A percentile compares a stretch with the other conserved stretches of the same genome.
Conservation (phyloP, 2,329 filamentous ascomycete genomes). For the Colletotrichum spinosum region DNA sequence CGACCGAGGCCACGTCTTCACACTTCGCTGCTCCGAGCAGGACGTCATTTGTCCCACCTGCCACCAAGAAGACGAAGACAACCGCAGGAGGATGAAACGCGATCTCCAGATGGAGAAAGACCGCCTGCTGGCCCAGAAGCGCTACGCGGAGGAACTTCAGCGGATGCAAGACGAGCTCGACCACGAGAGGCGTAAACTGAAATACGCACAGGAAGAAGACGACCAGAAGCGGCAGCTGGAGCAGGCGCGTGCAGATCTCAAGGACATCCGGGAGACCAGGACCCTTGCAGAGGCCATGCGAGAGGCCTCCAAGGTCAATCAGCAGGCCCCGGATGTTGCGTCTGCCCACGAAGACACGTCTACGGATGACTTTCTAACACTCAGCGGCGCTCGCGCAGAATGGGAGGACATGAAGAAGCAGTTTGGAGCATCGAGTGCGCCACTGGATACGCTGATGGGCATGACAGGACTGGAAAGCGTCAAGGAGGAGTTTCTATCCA, state of each 20-base stretch:
- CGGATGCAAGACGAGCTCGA: conserved; percentile 66
- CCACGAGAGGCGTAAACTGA: conserved; percentile 55
- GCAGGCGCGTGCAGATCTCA: conserved; percentile 60
- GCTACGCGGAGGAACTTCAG: conserved; percentile 58
- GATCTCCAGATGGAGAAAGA: conserved; percentile 63
- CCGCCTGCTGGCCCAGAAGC: conserved; percentile 55
- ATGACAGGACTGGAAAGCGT: conserved; percentile 80
- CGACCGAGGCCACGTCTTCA: conserved; percentile 60
- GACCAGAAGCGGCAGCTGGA: conserved; percentile 56
- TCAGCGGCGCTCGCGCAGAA: conserved; percentile 56
- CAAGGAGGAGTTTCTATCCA: conserved; percentile 70
- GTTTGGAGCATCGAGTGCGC: conserved; percentile 61
- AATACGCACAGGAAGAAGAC: conserved; percentile 57
- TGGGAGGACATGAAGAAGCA: conserved; percentile 71
- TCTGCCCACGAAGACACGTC: too few relatives aligned
- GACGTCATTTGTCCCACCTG: conserved; percentile 64
- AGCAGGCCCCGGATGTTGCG: neutral
- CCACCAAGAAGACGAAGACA: conserved; percentile 58
- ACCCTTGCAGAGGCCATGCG: conserved; percentile 36
- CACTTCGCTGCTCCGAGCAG: conserved; percentile 56
- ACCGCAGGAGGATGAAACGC: conserved; percentile 54
- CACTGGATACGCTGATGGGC: conserved; percentile 73
- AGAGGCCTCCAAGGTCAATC: conserved; percentile 12
- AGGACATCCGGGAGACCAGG: conserved; percentile 49
- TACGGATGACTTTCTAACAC: neutral